Conservation (phyloP, 1,139 yeast species). For the Ogataea hybrid region DNA sequence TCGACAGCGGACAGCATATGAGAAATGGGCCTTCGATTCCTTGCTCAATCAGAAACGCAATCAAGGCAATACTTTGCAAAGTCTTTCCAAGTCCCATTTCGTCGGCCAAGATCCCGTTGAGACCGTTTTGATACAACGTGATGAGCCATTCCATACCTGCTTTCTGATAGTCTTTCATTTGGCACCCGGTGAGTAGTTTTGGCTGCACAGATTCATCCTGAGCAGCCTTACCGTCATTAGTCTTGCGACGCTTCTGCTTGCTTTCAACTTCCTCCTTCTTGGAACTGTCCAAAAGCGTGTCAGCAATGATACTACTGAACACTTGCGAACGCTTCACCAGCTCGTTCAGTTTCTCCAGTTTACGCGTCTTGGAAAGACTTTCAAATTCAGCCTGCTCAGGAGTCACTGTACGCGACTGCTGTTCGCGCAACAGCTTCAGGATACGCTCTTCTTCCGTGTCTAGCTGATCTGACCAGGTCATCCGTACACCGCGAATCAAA, state of each 20-base stretch:
- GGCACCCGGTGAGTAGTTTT: constrained; percentile 59
- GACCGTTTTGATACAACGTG: constrained; percentile 86
- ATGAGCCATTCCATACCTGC: constrained; percentile 91
- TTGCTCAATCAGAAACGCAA: constrained; percentile 75
- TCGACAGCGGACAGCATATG: constrained; percentile 84
- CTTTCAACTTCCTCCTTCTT: constrained; percentile 21
- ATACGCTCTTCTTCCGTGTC: constrained; percentile 22
- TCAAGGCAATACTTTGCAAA: constrained; percentile 75
- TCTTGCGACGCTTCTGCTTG: constrained; percentile 9
- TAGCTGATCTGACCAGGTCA: constrained; percentile 9
- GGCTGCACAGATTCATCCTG: constrained; percentile 49
- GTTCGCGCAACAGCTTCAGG: constrained; percentile 18
- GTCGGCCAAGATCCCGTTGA: constrained; percentile 93
- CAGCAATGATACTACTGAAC: constrained; percentile 80
- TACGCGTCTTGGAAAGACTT: constrained; percentile 37
- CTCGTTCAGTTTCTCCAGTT: constrained; percentile 62
- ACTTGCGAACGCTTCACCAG: constrained; percentile 81
- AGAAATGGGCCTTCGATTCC: constrained; percentile 83
- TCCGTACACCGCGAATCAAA: constrained; percentile 2
- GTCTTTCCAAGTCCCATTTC: constrained; percentile 98
- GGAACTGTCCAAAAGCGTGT: constrained; percentile 58
- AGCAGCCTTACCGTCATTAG: constrained; percentile 10
- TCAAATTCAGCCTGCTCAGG: constrained; percentile 35
- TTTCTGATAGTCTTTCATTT: constrained; percentile 77
- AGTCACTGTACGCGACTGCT: constrained; percentile 9